phyloP scores from a whole-genome alignment of 1,284 basidiomycete genomes.

The Pseudozyma sp. region DNA sequence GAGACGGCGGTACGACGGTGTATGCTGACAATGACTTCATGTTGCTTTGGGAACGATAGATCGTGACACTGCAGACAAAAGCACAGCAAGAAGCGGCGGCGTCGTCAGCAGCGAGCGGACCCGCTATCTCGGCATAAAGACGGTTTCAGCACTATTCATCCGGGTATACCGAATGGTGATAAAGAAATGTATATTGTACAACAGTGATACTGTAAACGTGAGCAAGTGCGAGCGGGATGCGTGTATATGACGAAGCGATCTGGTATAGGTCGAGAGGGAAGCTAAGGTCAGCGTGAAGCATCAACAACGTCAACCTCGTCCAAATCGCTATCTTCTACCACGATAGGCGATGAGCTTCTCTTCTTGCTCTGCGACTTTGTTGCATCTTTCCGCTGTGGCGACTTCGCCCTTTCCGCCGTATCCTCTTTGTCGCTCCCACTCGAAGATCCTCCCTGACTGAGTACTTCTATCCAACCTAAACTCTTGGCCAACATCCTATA shows the following conservation, averaged over 20 bases:
- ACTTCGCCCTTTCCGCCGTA: background rate
- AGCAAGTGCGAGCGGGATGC: background rate
- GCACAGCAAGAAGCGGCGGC: slow-evolving; percentile 45
- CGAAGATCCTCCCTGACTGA: background rate
- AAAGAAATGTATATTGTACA: slow-evolving; percentile 19
- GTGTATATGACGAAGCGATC: background rate
- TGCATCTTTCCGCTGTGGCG: background rate
- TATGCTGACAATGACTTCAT: slow-evolving; percentile 3
- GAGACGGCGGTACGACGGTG: background rate
- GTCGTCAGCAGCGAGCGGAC: background rate
- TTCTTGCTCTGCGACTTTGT: background rate
- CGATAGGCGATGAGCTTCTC: background rate
- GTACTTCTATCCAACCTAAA: slow-evolving; percentile 21
- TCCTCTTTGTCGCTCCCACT: slow-evolving; percentile 1
- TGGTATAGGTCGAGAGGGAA: no score
- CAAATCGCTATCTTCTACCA: slow-evolving; percentile 12
- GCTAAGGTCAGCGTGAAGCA: slow-evolving; percentile 7
- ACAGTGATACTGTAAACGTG: slow-evolving; percentile 7
- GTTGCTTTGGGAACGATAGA: slow-evolving; percentile 18
- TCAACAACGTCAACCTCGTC: slow-evolving; percentile 37
- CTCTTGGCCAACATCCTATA: slow-evolving; percentile 16
- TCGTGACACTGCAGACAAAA: slow-evolving; percentile 51
- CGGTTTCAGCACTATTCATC: background rate
- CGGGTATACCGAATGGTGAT: background rate
- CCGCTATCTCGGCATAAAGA: slow-evolving; percentile 15